Percentiles rank a stretch among this genome's conserved stretches.
phyloP scores from a whole-genome alignment of 75 land plant species.

The Pinus taeda region DNA sequence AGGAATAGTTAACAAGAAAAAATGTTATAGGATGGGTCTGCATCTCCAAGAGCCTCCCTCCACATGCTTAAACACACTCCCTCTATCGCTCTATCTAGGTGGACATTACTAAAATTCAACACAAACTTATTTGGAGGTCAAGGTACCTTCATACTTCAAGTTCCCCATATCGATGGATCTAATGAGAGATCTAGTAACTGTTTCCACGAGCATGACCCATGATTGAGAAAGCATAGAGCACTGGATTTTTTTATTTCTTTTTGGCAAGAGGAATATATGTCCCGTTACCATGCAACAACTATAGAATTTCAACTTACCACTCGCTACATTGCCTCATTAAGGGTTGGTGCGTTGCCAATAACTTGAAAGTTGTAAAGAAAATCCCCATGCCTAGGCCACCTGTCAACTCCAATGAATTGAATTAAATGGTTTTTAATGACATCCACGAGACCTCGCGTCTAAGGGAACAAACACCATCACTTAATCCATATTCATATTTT shows the following conservation, averaged over 20 bases:
- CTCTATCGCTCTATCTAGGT: too few species aligned
- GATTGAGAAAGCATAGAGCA: constrained; percentile 42
- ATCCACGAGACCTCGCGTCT: too few species aligned
- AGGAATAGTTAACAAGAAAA: too few species aligned
- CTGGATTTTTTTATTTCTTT: constrained; percentile 24
- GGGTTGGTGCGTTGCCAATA: constrained; percentile 10
- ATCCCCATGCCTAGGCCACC: not conserved
- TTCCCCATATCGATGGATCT: not conserved
- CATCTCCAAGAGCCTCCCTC: too few species aligned
- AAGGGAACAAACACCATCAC: too few species aligned
- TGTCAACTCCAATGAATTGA: not conserved
- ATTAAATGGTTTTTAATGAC: too few species aligned
- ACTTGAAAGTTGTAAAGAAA: not conserved
- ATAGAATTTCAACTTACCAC: constrained; percentile 25
- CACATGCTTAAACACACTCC: too few species aligned
- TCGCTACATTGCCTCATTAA: constrained; percentile 35
- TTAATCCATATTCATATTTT: too few species aligned
- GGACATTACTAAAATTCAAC: too few species aligned
- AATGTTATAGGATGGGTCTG: too few species aligned
- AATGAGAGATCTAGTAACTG: not conserved
- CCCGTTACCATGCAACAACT: constrained; percentile 53
- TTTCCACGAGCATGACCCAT: constrained; percentile 2
- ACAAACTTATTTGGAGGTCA: not conserved
- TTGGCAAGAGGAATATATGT: constrained; percentile 32
- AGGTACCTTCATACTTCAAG: not conserved